These are phyloP conservation scores for Didymella keratinophila DNA, from an alignment of 2,329 filamentous ascomycete genomes.

Conservation along the genomic window DNA sequence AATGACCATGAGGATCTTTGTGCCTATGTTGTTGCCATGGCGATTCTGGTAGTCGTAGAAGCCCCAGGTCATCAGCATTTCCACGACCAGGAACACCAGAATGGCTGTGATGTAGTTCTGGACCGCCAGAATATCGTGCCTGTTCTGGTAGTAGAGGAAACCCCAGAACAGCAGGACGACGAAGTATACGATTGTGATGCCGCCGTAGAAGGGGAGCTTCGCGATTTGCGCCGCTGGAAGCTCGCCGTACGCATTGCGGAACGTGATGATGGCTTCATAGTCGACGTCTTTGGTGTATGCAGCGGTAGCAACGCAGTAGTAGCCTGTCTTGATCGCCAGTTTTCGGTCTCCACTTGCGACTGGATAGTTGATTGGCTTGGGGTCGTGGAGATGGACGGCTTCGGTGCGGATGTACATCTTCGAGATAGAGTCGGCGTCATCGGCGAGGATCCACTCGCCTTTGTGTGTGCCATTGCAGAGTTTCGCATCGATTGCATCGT, in stretches of 20 bases:
- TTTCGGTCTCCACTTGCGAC: conserved; percentile 62
- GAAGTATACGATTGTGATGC: conserved; percentile 91
- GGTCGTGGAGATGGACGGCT: conserved; percentile 81
- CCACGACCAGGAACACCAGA: conserved; percentile 88
- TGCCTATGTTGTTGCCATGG: conserved; percentile 81
- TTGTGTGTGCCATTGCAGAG: conserved; percentile 80
- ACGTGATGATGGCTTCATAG: conserved; percentile 85
- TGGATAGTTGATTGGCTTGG: conserved; percentile 78
- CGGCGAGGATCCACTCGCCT: conserved; percentile 82
- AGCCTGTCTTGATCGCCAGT: conserved; percentile 74
- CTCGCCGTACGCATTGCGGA: conserved; percentile 95
- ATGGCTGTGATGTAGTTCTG: conserved; percentile 99
- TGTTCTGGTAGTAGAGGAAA: conserved; percentile 93
- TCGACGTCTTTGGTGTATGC: conserved; percentile 69
- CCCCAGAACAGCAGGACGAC: conserved; percentile 88
- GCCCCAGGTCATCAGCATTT: conserved; percentile 98
- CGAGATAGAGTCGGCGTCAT: conserved; percentile 76
- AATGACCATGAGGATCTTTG: conserved; percentile 86
- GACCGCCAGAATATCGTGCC: conserved; percentile 91
- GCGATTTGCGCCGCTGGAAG: conserved; percentile 94
- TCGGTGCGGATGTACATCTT: conserved; percentile 77
- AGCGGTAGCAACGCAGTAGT: conserved; percentile 90
- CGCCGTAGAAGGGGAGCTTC: conserved; percentile 96
- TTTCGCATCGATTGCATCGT: conserved; percentile 70
- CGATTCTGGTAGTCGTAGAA: conserved; percentile 98